phyloP scores from a whole-genome alignment of 768 basidiomycete genomes.

The Amanita rubescens region DNA sequence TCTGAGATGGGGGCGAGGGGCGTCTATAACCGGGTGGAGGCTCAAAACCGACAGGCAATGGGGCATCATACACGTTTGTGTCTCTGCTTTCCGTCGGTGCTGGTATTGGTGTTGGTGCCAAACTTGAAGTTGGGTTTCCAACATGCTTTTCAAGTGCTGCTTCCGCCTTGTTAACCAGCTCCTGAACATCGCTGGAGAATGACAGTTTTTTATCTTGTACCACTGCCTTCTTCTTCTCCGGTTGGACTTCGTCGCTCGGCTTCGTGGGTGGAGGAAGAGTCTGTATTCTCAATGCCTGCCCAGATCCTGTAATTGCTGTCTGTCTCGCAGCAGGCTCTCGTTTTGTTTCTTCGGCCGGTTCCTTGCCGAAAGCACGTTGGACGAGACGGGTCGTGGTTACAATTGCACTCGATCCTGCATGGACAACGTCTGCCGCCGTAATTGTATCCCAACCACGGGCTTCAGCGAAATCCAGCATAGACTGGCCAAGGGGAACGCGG shows the following conservation, averaged over 20 bases:
- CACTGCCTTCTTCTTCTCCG: constrained; percentile 32
- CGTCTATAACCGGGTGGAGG: constrained; percentile 84
- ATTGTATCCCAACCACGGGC: constrained; percentile 70
- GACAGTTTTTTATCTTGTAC: constrained; percentile 38
- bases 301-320: constrained; percentile 35
- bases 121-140: constrained; percentile 19
- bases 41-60: constrained; percentile 90
- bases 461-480: constrained; percentile 78
- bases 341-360: constrained; percentile 30
- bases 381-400: constrained; percentile 44
- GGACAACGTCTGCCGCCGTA: constrained; percentile 52
- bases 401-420: constrained; percentile 42
- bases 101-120: constrained; percentile 18
- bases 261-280: constrained; percentile 18
- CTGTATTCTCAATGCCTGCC: constrained; percentile 41
- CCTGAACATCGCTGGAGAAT: constrained; percentile 57
- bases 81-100: constrained; percentile 15
- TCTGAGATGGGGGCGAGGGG: constrained; percentile 43
- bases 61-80: constrained; percentile 49
- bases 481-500: constrained; percentile 69
- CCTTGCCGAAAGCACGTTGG: constrained; percentile 41
- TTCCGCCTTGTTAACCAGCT: constrained; percentile 68
- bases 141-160: constrained; percentile 50
- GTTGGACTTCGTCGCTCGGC: constrained; percentile 13
- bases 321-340: constrained; percentile 36